Base-by-base conservation (phyloP, 1,139 yeast genomes). In the Geotrichum candidum region DNA sequence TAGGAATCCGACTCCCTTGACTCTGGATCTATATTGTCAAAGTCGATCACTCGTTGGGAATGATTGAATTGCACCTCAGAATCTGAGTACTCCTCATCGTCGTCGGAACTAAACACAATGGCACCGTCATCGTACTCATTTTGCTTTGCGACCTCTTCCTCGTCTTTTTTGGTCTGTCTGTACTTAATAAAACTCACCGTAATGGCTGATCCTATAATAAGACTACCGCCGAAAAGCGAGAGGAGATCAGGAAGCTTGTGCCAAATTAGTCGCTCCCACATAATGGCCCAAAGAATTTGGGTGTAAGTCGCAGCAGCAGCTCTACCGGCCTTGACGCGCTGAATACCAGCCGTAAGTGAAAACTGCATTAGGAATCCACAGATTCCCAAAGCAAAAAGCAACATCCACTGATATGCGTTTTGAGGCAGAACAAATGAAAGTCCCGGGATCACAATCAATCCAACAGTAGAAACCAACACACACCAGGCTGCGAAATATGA, bases 321-420 rank as follows among this genome's bases (percentile, higher is more conserved):
- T 63, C 90, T 81, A 1, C 91, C 85, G 0, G 97, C 96, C 61
- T 81, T 81, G 65, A 89, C 96, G 63, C 90, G 77, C 72, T 90
- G 96, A 59, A 91, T 82, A 0, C 96, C 97, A 2, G 90, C 85
- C 0, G 97, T 89, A 61, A 89, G 75, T 38, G 87, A 77, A 68
- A 85, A 85, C 72, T 91, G 97, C 85, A 87, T 88, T 61, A 86
- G 74, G 72, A 91, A 91, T 0, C 97, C 97, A 54, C 88, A 81
- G 13, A 87, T 66, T 1, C 97, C 96, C 65, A 90, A 80, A 38
- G 82, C 72, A 1, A 76, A 62, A 65, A 91, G 81, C 41, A 88
- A 74, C 6, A 76, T 67, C 95, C 96, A 88, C 70, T 90, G 94
- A 66, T 77, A 77, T 1, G 68, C 53, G 31, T 82, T 81, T 31